Percentiles rank a stretch among this genome's conserved stretches.
Conservation (phyloP, 1,284 basidiomycete genomes). For the Mixia osmundae region DNA sequence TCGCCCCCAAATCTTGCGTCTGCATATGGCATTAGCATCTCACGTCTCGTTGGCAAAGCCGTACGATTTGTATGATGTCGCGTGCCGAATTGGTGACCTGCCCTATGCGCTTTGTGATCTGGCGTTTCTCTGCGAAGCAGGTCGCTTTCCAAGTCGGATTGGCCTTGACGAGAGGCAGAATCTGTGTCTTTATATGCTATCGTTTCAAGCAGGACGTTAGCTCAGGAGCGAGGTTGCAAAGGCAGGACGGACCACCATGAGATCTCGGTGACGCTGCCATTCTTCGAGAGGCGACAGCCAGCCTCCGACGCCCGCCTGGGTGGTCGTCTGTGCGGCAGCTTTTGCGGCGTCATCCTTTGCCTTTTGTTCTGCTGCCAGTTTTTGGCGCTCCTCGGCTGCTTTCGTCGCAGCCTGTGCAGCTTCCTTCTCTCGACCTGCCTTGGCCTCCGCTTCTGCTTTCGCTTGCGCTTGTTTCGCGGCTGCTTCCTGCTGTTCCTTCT, state of each 20-base stretch:
- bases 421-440: slow-evolving; percentile 19
- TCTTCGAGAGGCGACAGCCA: slow-evolving; percentile 23
- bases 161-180: slow-evolving; percentile 48
- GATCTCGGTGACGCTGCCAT: slow-evolving; percentile 38
- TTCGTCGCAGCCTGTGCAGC: slow-evolving; percentile 33
- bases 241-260: slow-evolving; percentile 34
- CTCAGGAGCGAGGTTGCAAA: slow-evolving; percentile 2
- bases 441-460: slow-evolving; percentile 6
- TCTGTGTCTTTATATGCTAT: slow-evolving; percentile 44
- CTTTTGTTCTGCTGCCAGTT: too few species aligned
- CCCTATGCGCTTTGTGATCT: slow-evolving; percentile 73
- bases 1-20: slow-evolving; percentile 5
- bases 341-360: too few species aligned
- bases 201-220: slow-evolving; percentile 21
- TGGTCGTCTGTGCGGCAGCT: too few species aligned
- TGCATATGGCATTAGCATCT: not conserved
- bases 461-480: slow-evolving; percentile 4
- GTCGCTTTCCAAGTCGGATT: slow-evolving; percentile 29
- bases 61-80: slow-evolving; percentile 1
- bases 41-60: not conserved
- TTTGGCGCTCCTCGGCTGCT: slow-evolving; percentile 24
- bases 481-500: slow-evolving; percentile 3
- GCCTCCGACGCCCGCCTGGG: not conserved
- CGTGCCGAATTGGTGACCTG: slow-evolving; percentile 61
- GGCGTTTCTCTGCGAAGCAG: slow-evolving; percentile 38